These are phyloP conservation scores for Stentor roeselii DNA, from an alignment of 73 alveolate species.

Conservation along the genomic window DNA sequence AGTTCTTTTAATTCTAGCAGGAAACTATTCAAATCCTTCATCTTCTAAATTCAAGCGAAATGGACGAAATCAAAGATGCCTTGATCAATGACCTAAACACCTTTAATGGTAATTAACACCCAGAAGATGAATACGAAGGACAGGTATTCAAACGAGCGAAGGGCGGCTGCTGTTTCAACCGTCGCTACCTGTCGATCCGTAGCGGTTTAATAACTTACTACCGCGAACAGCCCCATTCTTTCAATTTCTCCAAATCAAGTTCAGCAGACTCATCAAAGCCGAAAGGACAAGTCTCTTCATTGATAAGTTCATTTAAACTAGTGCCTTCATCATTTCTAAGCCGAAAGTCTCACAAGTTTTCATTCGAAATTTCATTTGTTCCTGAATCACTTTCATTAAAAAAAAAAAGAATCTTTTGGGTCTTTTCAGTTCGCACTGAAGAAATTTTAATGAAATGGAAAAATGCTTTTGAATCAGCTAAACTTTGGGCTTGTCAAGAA, in stretches of 20 bases:
- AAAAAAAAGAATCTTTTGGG: constrained; percentile 3
- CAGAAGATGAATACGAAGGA: too few relatives aligned
- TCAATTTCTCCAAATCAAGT: background rate
- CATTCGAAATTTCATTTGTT: background rate
- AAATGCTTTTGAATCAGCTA: background rate
- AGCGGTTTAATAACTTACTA: background rate
- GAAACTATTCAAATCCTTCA: too few relatives aligned
- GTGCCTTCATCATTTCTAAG: background rate
- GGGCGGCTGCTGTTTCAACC: background rate
- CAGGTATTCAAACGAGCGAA: background rate
- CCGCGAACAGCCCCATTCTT: background rate
- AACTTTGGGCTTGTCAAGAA: background rate
- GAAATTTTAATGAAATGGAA: background rate
- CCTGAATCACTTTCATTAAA: background rate
- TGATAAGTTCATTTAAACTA: background rate
- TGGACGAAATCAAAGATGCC: too few relatives aligned
- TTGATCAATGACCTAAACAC: too few relatives aligned
- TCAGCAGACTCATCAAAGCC: background rate
- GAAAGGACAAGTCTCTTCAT: constrained; percentile 15
- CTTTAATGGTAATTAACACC: too few relatives aligned
- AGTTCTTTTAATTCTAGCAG: too few relatives aligned
- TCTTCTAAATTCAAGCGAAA: too few relatives aligned
- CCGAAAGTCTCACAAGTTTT: background rate
- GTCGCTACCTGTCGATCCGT: background rate
- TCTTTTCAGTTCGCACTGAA: background rate